Conservation (phyloP, 2,329 filamentous ascomycete genomes). For the Cladophialophora immunda region DNA sequence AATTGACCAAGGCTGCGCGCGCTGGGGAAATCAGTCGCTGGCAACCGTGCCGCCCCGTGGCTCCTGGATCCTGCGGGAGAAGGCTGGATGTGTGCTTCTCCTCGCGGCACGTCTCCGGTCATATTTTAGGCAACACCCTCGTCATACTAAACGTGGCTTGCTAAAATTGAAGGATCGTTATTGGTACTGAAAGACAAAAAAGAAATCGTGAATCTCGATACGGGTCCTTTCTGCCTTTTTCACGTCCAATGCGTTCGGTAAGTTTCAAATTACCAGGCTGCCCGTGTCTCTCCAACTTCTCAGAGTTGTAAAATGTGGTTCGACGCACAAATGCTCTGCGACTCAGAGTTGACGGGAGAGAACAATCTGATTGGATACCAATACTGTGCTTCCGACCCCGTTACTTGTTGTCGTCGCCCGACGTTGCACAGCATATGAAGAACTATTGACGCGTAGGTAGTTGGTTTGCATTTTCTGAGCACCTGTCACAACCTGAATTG, state of each 20-base stretch:
- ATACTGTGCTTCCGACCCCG: not conserved
- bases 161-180: not conserved
- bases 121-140: constrained; percentile 9
- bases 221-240: not conserved
- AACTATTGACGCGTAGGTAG: not conserved
- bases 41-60: not conserved
- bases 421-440: constrained; percentile 10
- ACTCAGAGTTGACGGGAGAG: not conserved
- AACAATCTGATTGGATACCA: constrained; percentile 19
- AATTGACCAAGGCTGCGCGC: not conserved
- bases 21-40: not conserved
- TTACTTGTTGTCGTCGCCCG: constrained; percentile 1
- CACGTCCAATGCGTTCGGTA: not conserved
- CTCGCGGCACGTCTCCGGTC: not conserved
- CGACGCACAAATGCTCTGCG: not conserved
- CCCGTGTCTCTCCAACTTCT: not conserved
- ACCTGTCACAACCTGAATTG: constrained; percentile 19
- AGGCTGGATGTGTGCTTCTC: not conserved
- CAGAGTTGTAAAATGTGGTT: not conserved
- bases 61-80: not conserved
- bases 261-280: not conserved
- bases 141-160: not conserved
- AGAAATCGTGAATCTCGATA: not conserved
- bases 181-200: not conserved
- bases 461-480: constrained; percentile 13